Base-by-base conservation (phyloP, 179 eudicot species). In the Actinidia polygama region DNA sequence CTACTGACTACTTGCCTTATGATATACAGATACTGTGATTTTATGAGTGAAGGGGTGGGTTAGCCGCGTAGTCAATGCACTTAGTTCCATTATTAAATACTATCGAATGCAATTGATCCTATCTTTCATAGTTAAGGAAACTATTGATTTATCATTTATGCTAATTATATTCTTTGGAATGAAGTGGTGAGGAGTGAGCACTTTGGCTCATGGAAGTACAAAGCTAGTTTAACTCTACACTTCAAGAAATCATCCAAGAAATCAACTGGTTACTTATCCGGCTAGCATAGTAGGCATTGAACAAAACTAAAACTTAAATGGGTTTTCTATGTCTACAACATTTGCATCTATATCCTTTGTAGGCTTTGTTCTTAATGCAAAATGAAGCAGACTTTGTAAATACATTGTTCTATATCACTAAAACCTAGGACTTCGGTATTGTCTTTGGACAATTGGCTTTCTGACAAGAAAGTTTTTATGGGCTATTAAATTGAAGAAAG, bases 101-200 rank as follows among this genome's bases (percentile, higher is more conserved):
- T 46, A 18, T 30, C 58, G n/a, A 6, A n/a, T 58, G 66, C 40
- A 80, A 30, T 6, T 9, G 6, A 80, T 54, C 14, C 21, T 10
- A 26, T 80, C 4, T 69, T 36, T 68, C 24, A 21, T 36, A 54
- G 76, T 68, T 69, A 24, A 15, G 76, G 81, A 30, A 64, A 51
- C 49, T 30, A 18, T 30, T 66, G 62, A n/a, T 18, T 18, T 26
- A 19, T 66, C 50, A n/a, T 18, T 18, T 26, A 19, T 66, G 19
- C 14, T 16, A 66, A 4, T 23, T 18, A 50, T 36, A 2, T 10
- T 19, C 26, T 23, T 77, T n/a, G 50, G 24, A 51, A 24, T 50
- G 18, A 66, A 50, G 54, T 46, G 24, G n/a, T 21, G 24, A 23
- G 44, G 10, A 10, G n/a, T 21, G 24, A 23, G 44, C 19, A 19